Percentiles rank a stretch among this genome's conserved stretches.
Evolutionary conservation across 2,329 filamentous ascomycete genomes (phyloP).

Genomic region (Amylocarpus encephaloides): DNA sequence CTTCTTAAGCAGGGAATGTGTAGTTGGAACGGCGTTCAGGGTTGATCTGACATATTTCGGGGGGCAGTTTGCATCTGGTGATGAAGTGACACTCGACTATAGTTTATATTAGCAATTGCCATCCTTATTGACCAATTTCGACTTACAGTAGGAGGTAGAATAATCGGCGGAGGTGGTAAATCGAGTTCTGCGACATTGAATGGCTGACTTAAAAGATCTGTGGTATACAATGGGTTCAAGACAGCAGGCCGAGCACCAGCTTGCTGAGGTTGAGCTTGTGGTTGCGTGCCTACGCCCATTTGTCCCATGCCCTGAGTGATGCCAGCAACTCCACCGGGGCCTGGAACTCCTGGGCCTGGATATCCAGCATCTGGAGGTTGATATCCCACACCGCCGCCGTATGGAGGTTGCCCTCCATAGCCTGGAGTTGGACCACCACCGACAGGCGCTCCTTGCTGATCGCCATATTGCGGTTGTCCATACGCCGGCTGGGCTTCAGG

Average conservation of each 20-base stretch:
- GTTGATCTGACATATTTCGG: conserved; percentile 94
- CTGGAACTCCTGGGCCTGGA: conserved; percentile 42
- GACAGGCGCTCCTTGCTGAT: conserved; percentile 34
- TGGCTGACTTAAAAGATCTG: conserved; percentile 84
- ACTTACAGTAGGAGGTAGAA: conserved; percentile 86
- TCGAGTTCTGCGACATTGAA: conserved; percentile 94
- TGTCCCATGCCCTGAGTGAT: conserved; percentile 79
- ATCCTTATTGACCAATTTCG: neutral
- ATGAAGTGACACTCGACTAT: conserved; percentile 84
- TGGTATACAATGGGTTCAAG: conserved; percentile 86
- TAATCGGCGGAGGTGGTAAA: conserved; percentile 81
- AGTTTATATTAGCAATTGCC: conserved; percentile 34
- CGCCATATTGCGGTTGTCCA: conserved; percentile 26
- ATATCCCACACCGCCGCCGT: conserved; percentile 48
- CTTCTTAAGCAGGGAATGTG: conserved; percentile 89
- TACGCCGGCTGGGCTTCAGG: conserved; percentile 27
- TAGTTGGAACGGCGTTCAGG: conserved; percentile 88
- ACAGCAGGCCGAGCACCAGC: conserved; percentile 44
- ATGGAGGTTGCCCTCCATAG: conserved; percentile 29
- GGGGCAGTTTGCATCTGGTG: conserved; percentile 83
- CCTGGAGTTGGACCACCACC: conserved; percentile 37
- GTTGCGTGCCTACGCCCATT: conserved; percentile 52
- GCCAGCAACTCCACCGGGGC: conserved; percentile 48
- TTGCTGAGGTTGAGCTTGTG: conserved; percentile 42
- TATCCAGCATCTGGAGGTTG: conserved; percentile 64